A percentile compares a stretch with the other conserved stretches of the same genome.
Conservation (phyloP, 2,329 filamentous ascomycete genomes). For the Nigrograna mackinnonii region DNA sequence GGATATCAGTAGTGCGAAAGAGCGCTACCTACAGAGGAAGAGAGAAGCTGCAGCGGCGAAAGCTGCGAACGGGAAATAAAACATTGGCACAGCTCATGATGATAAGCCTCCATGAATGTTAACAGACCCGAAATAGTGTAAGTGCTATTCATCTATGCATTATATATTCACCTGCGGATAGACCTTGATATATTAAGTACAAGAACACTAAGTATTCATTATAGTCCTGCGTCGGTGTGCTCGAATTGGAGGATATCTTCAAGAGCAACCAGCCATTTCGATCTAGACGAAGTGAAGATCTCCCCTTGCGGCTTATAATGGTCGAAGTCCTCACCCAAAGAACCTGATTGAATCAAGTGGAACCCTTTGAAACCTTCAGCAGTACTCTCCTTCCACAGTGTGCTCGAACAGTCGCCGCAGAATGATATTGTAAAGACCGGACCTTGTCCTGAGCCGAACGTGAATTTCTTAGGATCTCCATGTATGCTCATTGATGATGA, state of each 20-base stretch:
- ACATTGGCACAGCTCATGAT: too few relatives aligned
- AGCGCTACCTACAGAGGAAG: conserved; percentile 79
- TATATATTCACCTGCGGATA: too few relatives aligned
- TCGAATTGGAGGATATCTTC: conserved; percentile 14
- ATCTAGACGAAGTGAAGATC: conserved; percentile 14
- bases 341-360: conserved; percentile 12
- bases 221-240: conserved; percentile 9
- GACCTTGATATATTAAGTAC: too few relatives aligned
- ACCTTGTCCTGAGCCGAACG: conserved; percentile 15
- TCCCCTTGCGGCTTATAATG: conserved; percentile 12
- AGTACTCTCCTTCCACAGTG: conserved; percentile 20
- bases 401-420: conserved; percentile 18
- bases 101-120: too few relatives aligned
- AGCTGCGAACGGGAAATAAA: too few relatives aligned
- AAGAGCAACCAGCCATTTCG: conserved; percentile 13
- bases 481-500: conserved; percentile 9
- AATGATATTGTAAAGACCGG: conserved; percentile 17
- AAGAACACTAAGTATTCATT: too few relatives aligned
- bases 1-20: conserved; percentile 77
- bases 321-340: conserved; percentile 11
- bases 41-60: conserved; percentile 74
- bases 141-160: too few relatives aligned
- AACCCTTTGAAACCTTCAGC: conserved; percentile 13
- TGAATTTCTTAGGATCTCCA: conserved; percentile 13
- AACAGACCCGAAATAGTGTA: too few relatives aligned